phyloP scores from a whole-genome alignment of 208 protist species.

The Trypanosoma cruzi region DNA sequence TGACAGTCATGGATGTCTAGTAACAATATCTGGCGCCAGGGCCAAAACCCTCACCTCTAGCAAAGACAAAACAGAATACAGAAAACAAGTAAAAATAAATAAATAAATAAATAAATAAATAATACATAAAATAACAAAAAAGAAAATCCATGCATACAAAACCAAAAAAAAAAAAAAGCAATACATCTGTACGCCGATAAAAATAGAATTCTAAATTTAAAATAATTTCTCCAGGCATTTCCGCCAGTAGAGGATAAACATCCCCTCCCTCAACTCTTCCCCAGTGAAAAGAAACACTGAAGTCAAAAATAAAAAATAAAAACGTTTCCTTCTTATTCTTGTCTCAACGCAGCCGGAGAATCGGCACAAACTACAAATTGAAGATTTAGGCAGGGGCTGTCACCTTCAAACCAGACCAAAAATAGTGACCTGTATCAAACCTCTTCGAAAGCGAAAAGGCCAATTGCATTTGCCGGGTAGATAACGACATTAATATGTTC shows the following conservation, averaged over 20 bases:
- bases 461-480: constrained; percentile 60
- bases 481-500: constrained; percentile 58
- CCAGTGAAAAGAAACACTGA: neutral
- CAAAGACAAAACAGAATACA: neutral
- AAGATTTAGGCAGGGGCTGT: neutral
- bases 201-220: neutral
- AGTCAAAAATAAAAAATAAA: neutral
- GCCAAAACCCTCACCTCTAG: neutral
- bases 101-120: constrained; percentile 12
- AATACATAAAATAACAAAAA: neutral
- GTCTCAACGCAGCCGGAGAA: neutral
- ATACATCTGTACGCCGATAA: neutral
- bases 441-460: constrained; percentile 59
- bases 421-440: constrained; percentile 83
- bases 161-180: too few relatives aligned
- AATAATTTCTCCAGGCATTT: too few relatives aligned
- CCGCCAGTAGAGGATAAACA: too few relatives aligned
- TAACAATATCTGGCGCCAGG: neutral
- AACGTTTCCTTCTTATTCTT: neutral
- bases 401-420: constrained; percentile 75
- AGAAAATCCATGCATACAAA: neutral
- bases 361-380: neutral
- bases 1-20: constrained; percentile 12
- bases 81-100: neutral
- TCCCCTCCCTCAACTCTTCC: too few relatives aligned